phyloP scores from a whole-genome alignment of 2,329 filamentous ascomycete genomes.

The Hortaea sp. region DNA sequence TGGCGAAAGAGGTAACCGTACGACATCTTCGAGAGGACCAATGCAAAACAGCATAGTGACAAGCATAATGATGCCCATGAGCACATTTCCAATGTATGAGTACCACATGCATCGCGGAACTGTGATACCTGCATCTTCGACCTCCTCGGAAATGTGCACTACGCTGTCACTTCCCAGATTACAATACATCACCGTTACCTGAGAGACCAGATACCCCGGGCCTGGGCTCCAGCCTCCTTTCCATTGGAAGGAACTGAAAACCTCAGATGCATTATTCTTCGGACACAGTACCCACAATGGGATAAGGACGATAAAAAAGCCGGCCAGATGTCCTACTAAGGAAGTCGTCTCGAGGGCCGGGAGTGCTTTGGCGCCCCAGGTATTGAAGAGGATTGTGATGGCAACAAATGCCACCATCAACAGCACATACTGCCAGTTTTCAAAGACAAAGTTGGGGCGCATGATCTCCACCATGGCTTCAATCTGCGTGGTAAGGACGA shows the following conservation, averaged over 20 bases:
- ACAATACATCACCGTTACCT: conserved; percentile 4
- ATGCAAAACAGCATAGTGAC: conserved; percentile 21
- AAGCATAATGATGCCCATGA: conserved; percentile 11
- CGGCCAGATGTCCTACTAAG: conserved; percentile 19
- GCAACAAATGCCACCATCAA: conserved; percentile 27
- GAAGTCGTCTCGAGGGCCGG: conserved; percentile 20
- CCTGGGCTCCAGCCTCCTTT: conserved; percentile 1
- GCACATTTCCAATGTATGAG: conserved; percentile 10
- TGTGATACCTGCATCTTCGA: conserved; percentile 14
- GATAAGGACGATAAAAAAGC: conserved; percentile 23
- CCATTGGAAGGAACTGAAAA: conserved; percentile 13
- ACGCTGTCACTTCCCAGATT: conserved; percentile 2
- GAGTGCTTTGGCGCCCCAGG: conserved; percentile 21
- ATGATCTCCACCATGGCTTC: conserved; percentile 27
- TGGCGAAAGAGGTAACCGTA: too few species aligned
- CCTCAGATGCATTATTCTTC: conserved; percentile 22
- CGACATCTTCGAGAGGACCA: conserved; percentile 16
- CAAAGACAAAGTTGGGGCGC: not conserved
- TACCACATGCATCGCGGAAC: conserved; percentile 18
- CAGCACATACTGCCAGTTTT: conserved; percentile 2
- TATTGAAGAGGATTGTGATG: conserved; percentile 23
- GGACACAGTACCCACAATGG: conserved; percentile 20
- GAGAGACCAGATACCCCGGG: conserved; percentile 1
- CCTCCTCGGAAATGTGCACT: conserved; percentile 24
- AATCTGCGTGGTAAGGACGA: conserved; percentile 28